Conservation (phyloP, 768 basidiomycete genomes). For the Clitopilus passeckerianus region DNA sequence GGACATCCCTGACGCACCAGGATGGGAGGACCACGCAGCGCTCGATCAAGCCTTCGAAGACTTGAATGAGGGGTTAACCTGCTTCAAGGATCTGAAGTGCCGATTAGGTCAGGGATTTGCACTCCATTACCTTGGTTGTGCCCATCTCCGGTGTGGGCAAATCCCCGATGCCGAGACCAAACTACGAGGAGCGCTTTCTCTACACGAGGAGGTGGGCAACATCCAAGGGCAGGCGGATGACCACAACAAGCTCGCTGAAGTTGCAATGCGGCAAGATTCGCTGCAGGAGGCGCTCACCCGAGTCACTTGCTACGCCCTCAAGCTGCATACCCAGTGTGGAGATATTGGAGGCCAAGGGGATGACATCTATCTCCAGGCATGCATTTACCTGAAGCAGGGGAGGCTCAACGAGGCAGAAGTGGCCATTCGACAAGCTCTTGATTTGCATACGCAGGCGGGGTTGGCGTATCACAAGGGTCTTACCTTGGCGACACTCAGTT, state of each 20-base stretch:
- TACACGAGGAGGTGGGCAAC: conserved; percentile 11
- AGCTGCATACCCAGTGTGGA: conserved; percentile 15
- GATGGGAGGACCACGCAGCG: not conserved
- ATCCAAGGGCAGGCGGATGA: conserved; percentile 16
- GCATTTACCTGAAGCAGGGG: conserved; percentile 15
- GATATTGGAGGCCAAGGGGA: conserved; percentile 19
- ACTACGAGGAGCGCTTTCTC: conserved; percentile 6
- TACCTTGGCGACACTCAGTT: conserved; percentile 16
- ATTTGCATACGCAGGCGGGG: conserved; percentile 10
- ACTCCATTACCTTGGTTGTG: conserved; percentile 12
- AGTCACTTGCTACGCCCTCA: conserved; percentile 9
- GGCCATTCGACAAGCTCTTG: conserved; percentile 13
- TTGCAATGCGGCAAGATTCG: conserved; percentile 5
- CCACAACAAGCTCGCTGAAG: conserved; percentile 11
- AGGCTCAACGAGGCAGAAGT: conserved; percentile 15
- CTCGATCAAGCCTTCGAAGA: not conserved
- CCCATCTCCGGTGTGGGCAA: conserved; percentile 4
- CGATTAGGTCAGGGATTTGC: conserved; percentile 14
- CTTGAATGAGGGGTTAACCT: not conserved
- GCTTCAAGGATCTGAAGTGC: not conserved
- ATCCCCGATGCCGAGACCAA: conserved; percentile 8
- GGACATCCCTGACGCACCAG: not conserved
- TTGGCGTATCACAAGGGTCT: conserved; percentile 10
- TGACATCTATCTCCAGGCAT: conserved; percentile 19
- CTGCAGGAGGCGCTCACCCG: conserved; percentile 10